Base-by-base conservation (phyloP, 1,284 basidiomycete genomes). In the Hypsizygus ulmarius region DNA sequence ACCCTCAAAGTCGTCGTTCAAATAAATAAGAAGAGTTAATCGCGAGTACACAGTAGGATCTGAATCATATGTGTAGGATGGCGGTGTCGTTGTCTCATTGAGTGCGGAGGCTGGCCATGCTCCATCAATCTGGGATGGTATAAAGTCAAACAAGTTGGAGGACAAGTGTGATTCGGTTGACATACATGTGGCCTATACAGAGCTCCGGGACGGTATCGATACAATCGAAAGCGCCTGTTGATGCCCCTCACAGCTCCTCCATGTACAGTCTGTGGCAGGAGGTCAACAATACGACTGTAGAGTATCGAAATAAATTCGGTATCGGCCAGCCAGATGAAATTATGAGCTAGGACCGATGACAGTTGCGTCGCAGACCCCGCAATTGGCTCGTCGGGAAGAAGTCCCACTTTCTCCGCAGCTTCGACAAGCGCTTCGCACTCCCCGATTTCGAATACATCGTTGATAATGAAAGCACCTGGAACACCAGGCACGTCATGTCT, bases 311-410 rank as follows among this genome's bases (percentile, higher is more conserved):
- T 64, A 56, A 81, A 75, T 7, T 58, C 52, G 7, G 61, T 45
- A 53, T 79, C 77, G 2, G 78, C 75, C 14, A 81, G 67, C 75
- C 77, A 79, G 43, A 79, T 73, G 47, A 81, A 65, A 59, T 79
- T 79, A 55, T 75, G 73, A 0, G 75, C 74, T 2, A 77, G 66
- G 7, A 75, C 70, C 18, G 71, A 73, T 1, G 70, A 68, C 47
- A 77, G 69, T 47, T 71, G 67, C 7, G 65, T 57, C 0, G 72
- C 75, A 1, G 69, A 72, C 12, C 66, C 67, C 0, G 73, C 70
- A 1, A 72, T 66, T 0, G 78, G 76, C 53, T 78, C 71, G 55
- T 81, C 78, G 21, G 71, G 71, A 27, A 72, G 66, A 51, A 77
- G 69, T 0, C 77, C 78, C 3, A 78, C 69, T 0, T 68, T 64